Evolutionary conservation across 129 eudicot species (phyloP), one percentile per base, ranked within the genome.

Genomic region (Mikania micrantha): DNA sequence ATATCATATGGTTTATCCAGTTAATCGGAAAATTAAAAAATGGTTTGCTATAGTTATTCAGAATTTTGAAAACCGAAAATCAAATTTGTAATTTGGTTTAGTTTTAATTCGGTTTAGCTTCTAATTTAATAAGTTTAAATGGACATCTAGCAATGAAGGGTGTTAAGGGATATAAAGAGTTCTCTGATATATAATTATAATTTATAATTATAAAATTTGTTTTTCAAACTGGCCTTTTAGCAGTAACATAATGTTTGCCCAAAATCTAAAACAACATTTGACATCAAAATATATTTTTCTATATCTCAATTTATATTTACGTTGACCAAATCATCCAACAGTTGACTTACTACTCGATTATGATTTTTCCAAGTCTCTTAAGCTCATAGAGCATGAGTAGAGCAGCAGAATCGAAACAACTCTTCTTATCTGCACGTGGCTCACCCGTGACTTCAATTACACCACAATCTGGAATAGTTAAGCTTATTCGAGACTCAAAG

Each of bases 391-490:
- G 83, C 97, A 87, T 79, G 44, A n/a, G 64, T 12, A 87, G 32
- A 9, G 95, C 90, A 34, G 99, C 95, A 13, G 96, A 84, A 36
- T 94, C 99, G 2, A 22, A 84, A 9, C 94, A 87, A 31, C 87
- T 79, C 80, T 94, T 94, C 86, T 87, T 89, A 76, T 89, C 97
- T 3, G 95, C 87, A 16, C 82, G 75, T 22, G 78, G 81, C 34
- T 89, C 83, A 16, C 99, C 95, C 0, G 42, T 73, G 20, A 79
- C 67, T 65, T 83, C 85, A 0, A 94, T 16, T 32, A 48, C 74
- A 32, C 85, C 90, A 60, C 31, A 73, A 41, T 71, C 66, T 0
- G 95, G 99, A 80, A 90, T 81, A 21, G 74, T 77, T 77, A 94
- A 74, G 20, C 70, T 78, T 54, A 94, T 81, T 19, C 35, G 73